Evolutionary conservation across 805 yeast species (phyloP), one percentile per base, ranked within the genome.

Genomic region (Candida andamanensis): DNA sequence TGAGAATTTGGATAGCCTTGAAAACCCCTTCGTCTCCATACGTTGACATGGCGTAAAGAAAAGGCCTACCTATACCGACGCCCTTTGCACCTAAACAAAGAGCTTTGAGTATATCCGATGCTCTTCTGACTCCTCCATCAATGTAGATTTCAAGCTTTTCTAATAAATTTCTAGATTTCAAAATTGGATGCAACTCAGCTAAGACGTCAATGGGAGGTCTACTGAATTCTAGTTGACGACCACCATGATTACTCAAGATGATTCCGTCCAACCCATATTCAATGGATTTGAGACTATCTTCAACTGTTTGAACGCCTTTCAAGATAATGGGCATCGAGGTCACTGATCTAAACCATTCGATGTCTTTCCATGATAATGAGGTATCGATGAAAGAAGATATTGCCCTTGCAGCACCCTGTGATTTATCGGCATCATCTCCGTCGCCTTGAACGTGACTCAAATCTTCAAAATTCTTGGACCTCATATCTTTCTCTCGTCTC

Each of bases 391-490:
- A 87, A 2, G 86, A 69, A n/a, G 87, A 78, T 32, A 89, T 71
- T 0, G 95, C 94, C 31, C 82, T 69, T 0, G 96, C 85, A 0
- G 95, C 95, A 35, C 96, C 96, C 52, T 79, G 79, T 17, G 74
- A 54, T 29, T 84, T 66, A 47, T 81, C 86, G 15, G 42, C 39
- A 15, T 60, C 65, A 31, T 74, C 76, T 2, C 69, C 67, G 4
- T 64, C 70, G 11, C 69, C 68, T 47, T 71, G 69, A 30, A 69
- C 73, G 52, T 67, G 68, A 10, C 72, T 56, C 10, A 54, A 42
- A 24, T 64, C 69, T 23, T 63, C 73, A 13, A 63, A 56, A 40
- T 72, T 72, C 51, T 82, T 81, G 35, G 76, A 58, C 40, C 85
- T 73, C 76, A 76, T 74, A 50, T 86, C 95, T 56, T 85, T 87